Evolutionary conservation across 1,139 yeast genomes (phyloP).

Genomic region (Meyerozyma smithsonii): DNA sequence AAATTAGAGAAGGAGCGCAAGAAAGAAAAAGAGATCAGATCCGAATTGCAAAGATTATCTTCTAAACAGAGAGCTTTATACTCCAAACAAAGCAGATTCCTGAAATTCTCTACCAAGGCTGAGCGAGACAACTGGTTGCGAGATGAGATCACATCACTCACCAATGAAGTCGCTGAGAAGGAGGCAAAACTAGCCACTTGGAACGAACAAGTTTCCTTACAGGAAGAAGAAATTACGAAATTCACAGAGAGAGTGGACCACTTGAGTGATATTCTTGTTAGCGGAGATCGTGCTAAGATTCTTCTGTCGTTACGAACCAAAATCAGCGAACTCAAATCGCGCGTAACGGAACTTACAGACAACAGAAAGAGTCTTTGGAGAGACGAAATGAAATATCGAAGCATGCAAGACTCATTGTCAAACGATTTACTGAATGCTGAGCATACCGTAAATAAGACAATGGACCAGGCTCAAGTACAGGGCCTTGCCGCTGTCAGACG

Average conservation of each 20-base stretch:
- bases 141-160: slow-evolving; percentile 21
- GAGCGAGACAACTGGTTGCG: slow-evolving; percentile 72
- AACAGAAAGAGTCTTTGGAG: slow-evolving; percentile 75
- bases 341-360: slow-evolving; percentile 42
- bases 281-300: not conserved
- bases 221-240: slow-evolving; percentile 21
- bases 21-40: slow-evolving; percentile 38
- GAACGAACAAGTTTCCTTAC: slow-evolving; percentile 35
- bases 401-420: slow-evolving; percentile 50
- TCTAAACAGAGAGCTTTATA: slow-evolving; percentile 60
- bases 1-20: slow-evolving; percentile 31
- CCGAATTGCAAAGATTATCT: slow-evolving; percentile 38
- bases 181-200: slow-evolving; percentile 21
- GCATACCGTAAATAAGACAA: slow-evolving; percentile 59
- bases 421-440: slow-evolving; percentile 57
- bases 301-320: not conserved
- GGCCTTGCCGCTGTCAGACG: slow-evolving; percentile 67
- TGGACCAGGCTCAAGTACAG: slow-evolving; percentile 65
- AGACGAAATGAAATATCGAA: slow-evolving; percentile 60
- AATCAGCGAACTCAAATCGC: slow-evolving; percentile 1
- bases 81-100: slow-evolving; percentile 69
- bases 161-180: slow-evolving; percentile 17
- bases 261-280: not conserved
- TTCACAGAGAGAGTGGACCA: not conserved
- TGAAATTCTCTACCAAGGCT: slow-evolving; percentile 48